Evolutionary conservation across 805 yeast species (phyloP).

Genomic region (Saccharomycopsis fermentans): DNA sequence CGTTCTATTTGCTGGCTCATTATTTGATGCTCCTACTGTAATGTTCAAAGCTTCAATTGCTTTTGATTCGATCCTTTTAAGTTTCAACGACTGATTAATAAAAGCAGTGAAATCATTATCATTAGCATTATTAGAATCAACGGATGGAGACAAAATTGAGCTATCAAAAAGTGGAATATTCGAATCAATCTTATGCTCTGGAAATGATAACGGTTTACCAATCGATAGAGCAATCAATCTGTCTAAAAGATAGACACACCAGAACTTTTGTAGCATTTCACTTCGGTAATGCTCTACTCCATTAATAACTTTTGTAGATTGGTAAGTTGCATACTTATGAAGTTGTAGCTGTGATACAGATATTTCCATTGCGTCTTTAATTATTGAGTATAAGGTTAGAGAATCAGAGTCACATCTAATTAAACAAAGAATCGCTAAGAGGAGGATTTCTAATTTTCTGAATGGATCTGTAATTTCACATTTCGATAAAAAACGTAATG

Average conservation of each 20-base stretch:
- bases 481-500: conserved; percentile 44
- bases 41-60: conserved; percentile 45
- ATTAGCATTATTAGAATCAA: conserved; percentile 29
- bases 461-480: conserved; percentile 29
- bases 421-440: conserved; percentile 43
- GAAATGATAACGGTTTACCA: conserved; percentile 45
- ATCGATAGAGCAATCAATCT: conserved; percentile 53
- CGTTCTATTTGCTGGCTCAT: conserved; percentile 2
- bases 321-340: conserved; percentile 30
- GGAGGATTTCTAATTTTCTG: conserved; percentile 39
- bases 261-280: conserved; percentile 42
- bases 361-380: conserved; percentile 41
- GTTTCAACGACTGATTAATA: conserved; percentile 45
- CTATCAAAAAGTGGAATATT: conserved; percentile 42
- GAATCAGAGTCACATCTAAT: conserved; percentile 56
- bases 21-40: conserved; percentile 18
- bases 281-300: conserved; percentile 18
- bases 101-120: conserved; percentile 23
- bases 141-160: not conserved
- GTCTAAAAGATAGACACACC: conserved; percentile 56
- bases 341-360: conserved; percentile 29
- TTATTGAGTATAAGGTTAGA: conserved; percentile 40
- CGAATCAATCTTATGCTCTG: conserved; percentile 38
- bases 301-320: not conserved
- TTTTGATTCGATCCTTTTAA: conserved; percentile 49